phyloP scores from a whole-genome alignment of 495 filamentous ascomycete species.

The Cladorrhinum samala region DNA sequence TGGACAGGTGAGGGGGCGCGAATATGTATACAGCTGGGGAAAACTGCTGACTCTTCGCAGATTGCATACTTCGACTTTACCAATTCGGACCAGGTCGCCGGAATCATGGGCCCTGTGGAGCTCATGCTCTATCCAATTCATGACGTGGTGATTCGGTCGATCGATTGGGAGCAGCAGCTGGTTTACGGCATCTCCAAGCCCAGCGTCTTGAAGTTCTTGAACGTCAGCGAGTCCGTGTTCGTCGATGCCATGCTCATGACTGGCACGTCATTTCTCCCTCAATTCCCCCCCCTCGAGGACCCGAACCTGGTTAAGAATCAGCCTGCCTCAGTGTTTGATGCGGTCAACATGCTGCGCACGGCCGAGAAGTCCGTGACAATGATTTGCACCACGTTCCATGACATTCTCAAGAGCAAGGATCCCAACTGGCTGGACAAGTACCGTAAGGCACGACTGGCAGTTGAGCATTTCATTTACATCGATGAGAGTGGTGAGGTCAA shows the following conservation, averaged over 20 bases:
- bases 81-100: slow-evolving; percentile 62
- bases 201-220: slow-evolving; percentile 61
- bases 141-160: slow-evolving; percentile 65
- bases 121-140: slow-evolving; percentile 80
- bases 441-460: slow-evolving; percentile 70
- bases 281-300: slow-evolving; percentile 69
- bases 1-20: slow-evolving; percentile 62
- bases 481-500: slow-evolving; percentile 67
- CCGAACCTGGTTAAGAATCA: slow-evolving; percentile 36
- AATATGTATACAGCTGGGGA: neutral
- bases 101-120: slow-evolving; percentile 81
- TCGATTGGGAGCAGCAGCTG: slow-evolving; percentile 60
- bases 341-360: slow-evolving; percentile 63
- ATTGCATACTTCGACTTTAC: slow-evolving; percentile 74
- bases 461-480: slow-evolving; percentile 82
- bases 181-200: slow-evolving; percentile 70
- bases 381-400: slow-evolving; percentile 62
- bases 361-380: slow-evolving; percentile 55
- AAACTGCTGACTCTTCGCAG: too few species aligned
- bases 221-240: slow-evolving; percentile 66
- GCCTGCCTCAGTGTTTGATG: slow-evolving; percentile 58
- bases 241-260: slow-evolving; percentile 77
- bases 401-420: slow-evolving; percentile 63
- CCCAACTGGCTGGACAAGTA: slow-evolving; percentile 77
- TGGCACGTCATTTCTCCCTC: slow-evolving; percentile 70